These are phyloP conservation scores for Exophiala oligosperma DNA, from an alignment of 2,329 filamentous ascomycete species.

Conservation along the genomic window DNA sequence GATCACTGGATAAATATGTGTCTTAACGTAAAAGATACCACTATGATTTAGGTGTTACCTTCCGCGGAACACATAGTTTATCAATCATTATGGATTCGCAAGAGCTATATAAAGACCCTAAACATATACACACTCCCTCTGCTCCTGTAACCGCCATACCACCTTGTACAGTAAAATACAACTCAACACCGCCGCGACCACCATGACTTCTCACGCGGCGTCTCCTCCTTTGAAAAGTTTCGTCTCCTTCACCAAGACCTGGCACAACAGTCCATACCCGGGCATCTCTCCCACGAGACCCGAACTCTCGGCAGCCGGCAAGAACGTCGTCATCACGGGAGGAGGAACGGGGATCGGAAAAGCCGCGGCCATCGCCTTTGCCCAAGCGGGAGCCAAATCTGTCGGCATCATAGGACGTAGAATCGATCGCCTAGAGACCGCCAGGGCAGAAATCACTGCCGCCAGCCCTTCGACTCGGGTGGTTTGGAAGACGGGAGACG, in stretches of 20 bases:
- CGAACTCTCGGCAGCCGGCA: slow-evolving; percentile 28
- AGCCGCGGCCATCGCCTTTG: slow-evolving; percentile 34
- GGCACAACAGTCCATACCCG: slow-evolving; percentile 34
- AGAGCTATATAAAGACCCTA: background rate
- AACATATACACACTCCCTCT: background rate
- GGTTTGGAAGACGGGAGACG: background rate
- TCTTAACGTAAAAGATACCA: too few relatives aligned
- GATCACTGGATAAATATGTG: too few relatives aligned
- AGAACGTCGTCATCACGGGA: slow-evolving; percentile 32
- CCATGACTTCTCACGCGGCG: slow-evolving; percentile 2
- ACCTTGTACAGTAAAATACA: background rate
- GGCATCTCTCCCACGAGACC: slow-evolving; percentile 34
- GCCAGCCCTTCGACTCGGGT: background rate
- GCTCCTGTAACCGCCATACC: background rate
- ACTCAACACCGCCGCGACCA: background rate
- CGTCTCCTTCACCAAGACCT: slow-evolving; percentile 25
- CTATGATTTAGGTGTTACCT: too few relatives aligned
- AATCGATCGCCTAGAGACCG: slow-evolving; percentile 1
- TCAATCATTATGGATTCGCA: background rate
- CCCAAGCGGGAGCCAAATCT: slow-evolving; percentile 19
- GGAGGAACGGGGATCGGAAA: slow-evolving; percentile 33
- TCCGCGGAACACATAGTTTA: background rate
- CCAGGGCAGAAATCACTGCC: background rate
- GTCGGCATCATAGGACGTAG: slow-evolving; percentile 1
- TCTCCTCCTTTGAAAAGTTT: slow-evolving; percentile 11